Evolutionary conservation across 441 rosid species (phyloP), one percentile per base, ranked within the genome.

Genomic region (Theobroma grandiflorum): DNA sequence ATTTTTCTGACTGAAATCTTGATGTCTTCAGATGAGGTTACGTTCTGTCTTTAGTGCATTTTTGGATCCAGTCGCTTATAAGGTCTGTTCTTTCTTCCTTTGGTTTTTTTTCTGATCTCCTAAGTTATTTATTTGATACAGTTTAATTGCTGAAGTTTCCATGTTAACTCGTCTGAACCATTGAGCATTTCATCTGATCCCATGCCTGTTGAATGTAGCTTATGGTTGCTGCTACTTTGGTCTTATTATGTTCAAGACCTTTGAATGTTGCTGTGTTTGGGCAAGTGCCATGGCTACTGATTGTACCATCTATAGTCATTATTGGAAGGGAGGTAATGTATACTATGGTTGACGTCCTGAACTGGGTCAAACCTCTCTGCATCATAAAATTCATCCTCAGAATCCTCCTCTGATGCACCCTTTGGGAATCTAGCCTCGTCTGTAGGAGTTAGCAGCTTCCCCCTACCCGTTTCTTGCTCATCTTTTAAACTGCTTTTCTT

Each of bases 331-430:
- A 97, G 98, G 99, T 93, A 87, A 82, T 84, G 37, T 55, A 38
- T 55, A 7, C 53, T 37, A 20, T 49, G 47, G 53, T 49, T 12
- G 1, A 43, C 58, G 2, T 95, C 98, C 74, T 87, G 99, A 80
- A 76, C 81, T 14, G 84, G 88, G 81, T 97, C 99, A 16, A 97
- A 92, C 78, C 93, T 91, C 87, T 97, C 99, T 55, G 89, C 95
- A 85, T 97, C 99, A 84, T 94, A 97, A 84, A 97, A 97, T 82
- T 92, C 98, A 84, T 95, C 99, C 74, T 97, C 99, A 12, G 98
- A 95, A 77, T 97, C 99, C 85, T 91, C 98, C 83, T 95, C 99
- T 38, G 90, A 85, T 68, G 88, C 90, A 81, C 91, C 98, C 88
- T 90, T 92, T 58, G 81, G 78, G 71, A 87, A 87, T 83, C 86